These are phyloP conservation scores for Irpex lacteus DNA, from an alignment of 1,284 basidiomycete species.

Conservation along the genomic window DNA sequence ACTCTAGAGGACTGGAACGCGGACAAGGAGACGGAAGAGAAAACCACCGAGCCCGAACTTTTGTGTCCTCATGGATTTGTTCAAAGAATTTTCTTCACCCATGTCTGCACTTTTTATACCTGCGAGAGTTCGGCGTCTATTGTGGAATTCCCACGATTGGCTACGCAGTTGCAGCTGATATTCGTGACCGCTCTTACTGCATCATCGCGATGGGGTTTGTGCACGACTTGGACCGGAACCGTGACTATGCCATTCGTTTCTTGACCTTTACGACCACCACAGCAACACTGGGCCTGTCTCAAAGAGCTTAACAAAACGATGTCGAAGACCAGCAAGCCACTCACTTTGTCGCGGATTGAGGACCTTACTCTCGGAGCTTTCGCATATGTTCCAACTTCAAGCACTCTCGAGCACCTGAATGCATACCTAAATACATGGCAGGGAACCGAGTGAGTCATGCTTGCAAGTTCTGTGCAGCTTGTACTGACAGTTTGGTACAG, in stretches of 20 bases:
- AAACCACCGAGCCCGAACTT: slow-evolving; percentile 80
- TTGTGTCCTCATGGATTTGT: slow-evolving; percentile 76
- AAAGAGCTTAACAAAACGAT: slow-evolving; percentile 23
- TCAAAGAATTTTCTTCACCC: slow-evolving; percentile 31
- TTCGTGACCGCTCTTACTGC: not conserved
- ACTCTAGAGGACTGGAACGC: slow-evolving; percentile 87
- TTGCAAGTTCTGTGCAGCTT: not conserved
- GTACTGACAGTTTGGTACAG: slow-evolving; percentile 33
- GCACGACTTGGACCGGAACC: not conserved
- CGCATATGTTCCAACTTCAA: slow-evolving; percentile 52
- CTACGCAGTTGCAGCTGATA: not conserved
- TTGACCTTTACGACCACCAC: not conserved
- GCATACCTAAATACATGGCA: slow-evolving; percentile 77
- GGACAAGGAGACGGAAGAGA: slow-evolving; percentile 79
- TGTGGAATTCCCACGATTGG: not conserved
- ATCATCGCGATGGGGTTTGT: not conserved
- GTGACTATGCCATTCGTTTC: not conserved
- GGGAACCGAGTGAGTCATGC: slow-evolving; percentile 66
- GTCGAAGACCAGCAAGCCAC: slow-evolving; percentile 34
- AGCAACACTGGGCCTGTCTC: not conserved
- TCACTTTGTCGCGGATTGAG: slow-evolving; percentile 44
- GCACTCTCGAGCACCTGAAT: slow-evolving; percentile 66
- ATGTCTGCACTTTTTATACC: slow-evolving; percentile 13
- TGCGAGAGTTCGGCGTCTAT: not conserved
- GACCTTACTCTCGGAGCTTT: slow-evolving; percentile 66